Evolutionary conservation across 768 basidiomycete genomes (phyloP), one percentile per base, ranked within the genome.

Genomic region (Gymnopilus dilepis): DNA sequence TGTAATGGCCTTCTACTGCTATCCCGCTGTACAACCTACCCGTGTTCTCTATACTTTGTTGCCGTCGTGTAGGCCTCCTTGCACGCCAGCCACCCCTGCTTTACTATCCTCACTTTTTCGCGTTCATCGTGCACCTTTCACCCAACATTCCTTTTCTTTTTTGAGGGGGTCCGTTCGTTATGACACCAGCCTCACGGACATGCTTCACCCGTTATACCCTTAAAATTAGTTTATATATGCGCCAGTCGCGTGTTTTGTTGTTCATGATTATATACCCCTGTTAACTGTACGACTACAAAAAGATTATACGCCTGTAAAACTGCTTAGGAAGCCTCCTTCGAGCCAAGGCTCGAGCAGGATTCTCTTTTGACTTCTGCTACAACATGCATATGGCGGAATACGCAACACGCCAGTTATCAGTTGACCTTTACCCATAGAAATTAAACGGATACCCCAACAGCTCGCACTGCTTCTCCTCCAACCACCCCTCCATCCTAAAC

Each of bases 391-490:
- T n/a, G n/a, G n/a, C n/a, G n/a, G n/a, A n/a, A n/a, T n/a, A n/a
- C n/a, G n/a, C n/a, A n/a, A n/a, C n/a, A n/a, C n/a, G n/a, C n/a
- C n/a, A n/a, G n/a, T n/a, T n/a, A n/a, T 37, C 34, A 9, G 9
- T 9, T 6, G 33, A 6, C 33, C 6, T 37, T 55, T 57, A 58
- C 41, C 48, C 60, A 22, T 60, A 62, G 56, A 70, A 52, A 21
- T 47, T 58, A 9, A 57, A 52, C 26, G 74, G 72, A 60, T 69
- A 72, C n/a, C 73, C 74, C 28, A 81, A 59, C 41, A 79, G 67
- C 3, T 73, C 67, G 53, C 81, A 82, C 69, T 82, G 81, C 43
- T 58, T 67, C 60, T 66, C 66, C 67, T 79, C 77, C 45, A 71
- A 65, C 67, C 78, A 79, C 5, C 50, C 67, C 17, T 61, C 69